phyloP scores from a whole-genome alignment of 1,284 basidiomycete species.

The Neonothopanus nambi region DNA sequence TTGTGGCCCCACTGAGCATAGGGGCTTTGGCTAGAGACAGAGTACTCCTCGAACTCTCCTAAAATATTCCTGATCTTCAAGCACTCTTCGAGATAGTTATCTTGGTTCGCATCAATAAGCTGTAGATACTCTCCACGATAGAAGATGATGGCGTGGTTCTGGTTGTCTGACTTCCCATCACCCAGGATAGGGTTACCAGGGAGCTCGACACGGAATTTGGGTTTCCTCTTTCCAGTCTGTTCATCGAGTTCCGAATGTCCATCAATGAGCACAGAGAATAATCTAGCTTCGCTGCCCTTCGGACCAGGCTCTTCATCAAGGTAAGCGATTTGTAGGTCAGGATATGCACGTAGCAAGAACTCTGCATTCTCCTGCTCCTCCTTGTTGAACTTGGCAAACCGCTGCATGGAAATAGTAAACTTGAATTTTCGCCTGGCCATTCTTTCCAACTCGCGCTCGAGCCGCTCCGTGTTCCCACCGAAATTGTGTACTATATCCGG shows the following conservation, averaged over 20 bases:
- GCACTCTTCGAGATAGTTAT: slow-evolving; percentile 99
- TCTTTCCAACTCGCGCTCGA: slow-evolving; percentile 95
- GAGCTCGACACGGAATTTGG: slow-evolving; percentile 97
- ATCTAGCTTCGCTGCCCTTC: slow-evolving; percentile 86
- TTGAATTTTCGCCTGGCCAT: slow-evolving; percentile 99
- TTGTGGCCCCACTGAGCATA: slow-evolving; percentile 94
- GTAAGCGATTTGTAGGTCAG: slow-evolving; percentile 98
- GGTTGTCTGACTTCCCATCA: slow-evolving; percentile 99
- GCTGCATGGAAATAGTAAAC: slow-evolving; percentile 98
- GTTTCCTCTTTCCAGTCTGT: slow-evolving; percentile 85
- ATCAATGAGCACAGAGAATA: slow-evolving; percentile 95
- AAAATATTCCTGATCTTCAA: slow-evolving; percentile 98
- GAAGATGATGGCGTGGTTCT: slow-evolving; percentile 99
- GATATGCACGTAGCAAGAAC: slow-evolving; percentile 96
- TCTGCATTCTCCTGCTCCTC: slow-evolving; percentile 99
- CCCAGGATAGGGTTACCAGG: slow-evolving; percentile 99
- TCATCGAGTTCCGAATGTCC: slow-evolving; percentile 97
- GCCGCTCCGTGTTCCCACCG: slow-evolving; percentile 94
- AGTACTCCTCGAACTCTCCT: slow-evolving; percentile 97
- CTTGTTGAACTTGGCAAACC: slow-evolving; percentile 99
- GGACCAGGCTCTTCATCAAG: slow-evolving; percentile 93
- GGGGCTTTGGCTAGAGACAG: slow-evolving; percentile 88
- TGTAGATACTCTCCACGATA: slow-evolving; percentile 99
- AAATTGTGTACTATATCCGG: slow-evolving; percentile 98
- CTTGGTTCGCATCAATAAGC: slow-evolving; percentile 99